Conservation (phyloP, 1,139 yeast species). For the Blastobotrys buckinghamii region DNA sequence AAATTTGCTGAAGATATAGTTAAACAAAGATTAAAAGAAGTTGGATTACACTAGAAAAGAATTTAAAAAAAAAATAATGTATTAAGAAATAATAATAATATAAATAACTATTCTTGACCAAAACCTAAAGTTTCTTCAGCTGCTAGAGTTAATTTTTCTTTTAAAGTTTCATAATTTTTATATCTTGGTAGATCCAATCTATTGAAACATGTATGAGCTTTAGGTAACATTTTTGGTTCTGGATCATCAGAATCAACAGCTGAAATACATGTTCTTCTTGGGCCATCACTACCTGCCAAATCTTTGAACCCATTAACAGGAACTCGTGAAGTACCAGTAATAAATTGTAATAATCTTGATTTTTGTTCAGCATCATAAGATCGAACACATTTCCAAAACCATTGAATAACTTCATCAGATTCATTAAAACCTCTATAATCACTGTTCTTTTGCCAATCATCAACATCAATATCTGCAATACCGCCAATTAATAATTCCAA, state of each 20-base stretch:
- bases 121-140: conserved; percentile 94
- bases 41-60: not conserved
- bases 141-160: conserved; percentile 76
- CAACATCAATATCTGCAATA: conserved; percentile 93
- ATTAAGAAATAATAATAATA: not conserved
- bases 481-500: conserved; percentile 96
- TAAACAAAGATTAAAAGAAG: too few relatives aligned
- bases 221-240: conserved; percentile 89
- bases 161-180: conserved; percentile 64
- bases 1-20: too few relatives aligned
- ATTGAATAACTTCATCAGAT: conserved; percentile 90
- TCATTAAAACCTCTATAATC: conserved; percentile 98
- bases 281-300: conserved; percentile 97
- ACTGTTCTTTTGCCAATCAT: conserved; percentile 98
- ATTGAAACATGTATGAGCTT: conserved; percentile 93
- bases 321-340: conserved; percentile 97
- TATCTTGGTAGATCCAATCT: conserved; percentile 89
- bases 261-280: conserved; percentile 96
- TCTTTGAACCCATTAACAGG: conserved; percentile 99
- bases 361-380: conserved; percentile 97
- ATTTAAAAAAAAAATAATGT: not conserved
- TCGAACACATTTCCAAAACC: conserved; percentile 95
- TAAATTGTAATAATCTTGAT: conserved; percentile 90
- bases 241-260: conserved; percentile 59
- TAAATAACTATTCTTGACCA: conserved; percentile 68